A percentile compares a stretch with the other conserved stretches of the same genome.
These are phyloP conservation scores for Fragaria ananassa DNA, from an alignment of 306 rosid species.

Conservation along the genomic window DNA sequence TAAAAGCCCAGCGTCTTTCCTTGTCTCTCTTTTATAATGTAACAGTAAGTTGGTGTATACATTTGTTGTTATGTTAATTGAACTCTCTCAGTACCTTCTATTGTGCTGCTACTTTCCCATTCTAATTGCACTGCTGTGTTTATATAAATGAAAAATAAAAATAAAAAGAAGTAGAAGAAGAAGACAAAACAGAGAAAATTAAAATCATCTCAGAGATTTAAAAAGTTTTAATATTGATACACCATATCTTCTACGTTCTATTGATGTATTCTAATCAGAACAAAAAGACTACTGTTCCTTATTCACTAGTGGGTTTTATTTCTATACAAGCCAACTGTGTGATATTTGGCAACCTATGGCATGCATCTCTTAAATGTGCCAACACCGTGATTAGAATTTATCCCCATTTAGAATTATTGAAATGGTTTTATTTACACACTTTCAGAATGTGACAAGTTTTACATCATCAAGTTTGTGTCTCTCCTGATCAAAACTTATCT, in stretches of 20 bases:
- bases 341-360: neutral
- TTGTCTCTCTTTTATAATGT: slow-evolving; percentile 97
- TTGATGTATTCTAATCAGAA: neutral
- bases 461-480: neutral
- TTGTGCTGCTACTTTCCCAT: neutral
- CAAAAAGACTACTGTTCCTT: neutral
- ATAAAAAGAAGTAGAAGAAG: too few species aligned
- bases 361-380: neutral
- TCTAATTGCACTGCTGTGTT: neutral
- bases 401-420: slow-evolving; percentile 7
- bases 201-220: neutral
- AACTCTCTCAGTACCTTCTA: neutral
- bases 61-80: neutral
- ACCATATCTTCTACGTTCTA: neutral
- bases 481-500: neutral
- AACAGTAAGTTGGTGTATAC: slow-evolving; percentile 61
- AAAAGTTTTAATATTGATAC: neutral
- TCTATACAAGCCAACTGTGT: neutral
- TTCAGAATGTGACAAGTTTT: neutral
- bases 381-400: neutral
- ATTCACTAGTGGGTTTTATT: neutral
- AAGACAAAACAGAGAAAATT: neutral
- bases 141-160: neutral
- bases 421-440: slow-evolving; percentile 11
- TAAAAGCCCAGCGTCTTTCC: slow-evolving; percentile 88